A percentile compares a stretch with the other conserved stretches of the same genome.
phyloP scores from a whole-genome alignment of 2,329 filamentous ascomycete species.

The Chrysoporthe cubensis region DNA sequence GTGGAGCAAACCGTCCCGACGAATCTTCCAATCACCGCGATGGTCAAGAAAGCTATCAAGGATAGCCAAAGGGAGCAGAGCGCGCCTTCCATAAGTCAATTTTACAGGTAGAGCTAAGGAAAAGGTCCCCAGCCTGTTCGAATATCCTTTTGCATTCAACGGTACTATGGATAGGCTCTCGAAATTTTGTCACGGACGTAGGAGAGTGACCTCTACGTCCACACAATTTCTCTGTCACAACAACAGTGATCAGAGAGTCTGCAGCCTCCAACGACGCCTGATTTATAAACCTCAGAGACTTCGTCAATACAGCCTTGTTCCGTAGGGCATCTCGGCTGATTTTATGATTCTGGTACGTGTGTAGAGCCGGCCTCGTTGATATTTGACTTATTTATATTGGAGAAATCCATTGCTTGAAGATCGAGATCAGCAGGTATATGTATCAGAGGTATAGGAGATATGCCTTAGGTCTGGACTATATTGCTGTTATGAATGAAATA shows the following conservation, averaged over 20 bases:
- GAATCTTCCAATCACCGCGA: background rate
- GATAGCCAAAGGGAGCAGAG: background rate
- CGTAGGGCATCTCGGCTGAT: background rate
- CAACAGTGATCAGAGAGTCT: background rate
- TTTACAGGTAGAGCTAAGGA: background rate
- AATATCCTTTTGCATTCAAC: background rate
- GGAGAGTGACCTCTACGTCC: background rate
- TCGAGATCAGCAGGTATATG: background rate
- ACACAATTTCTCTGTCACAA: too few species aligned
- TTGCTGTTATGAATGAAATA: too few species aligned
- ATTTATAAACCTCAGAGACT: background rate
- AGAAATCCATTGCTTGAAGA: background rate
- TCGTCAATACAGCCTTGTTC: background rate
- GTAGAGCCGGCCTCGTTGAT: background rate
- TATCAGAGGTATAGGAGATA: background rate
- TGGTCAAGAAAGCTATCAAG: background rate
- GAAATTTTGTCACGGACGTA: background rate
- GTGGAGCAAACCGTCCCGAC: too few species aligned
- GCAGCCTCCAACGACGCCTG: background rate
- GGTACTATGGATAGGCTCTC: background rate
- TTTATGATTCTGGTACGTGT: too few species aligned
- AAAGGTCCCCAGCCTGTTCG: background rate
- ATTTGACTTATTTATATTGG: background rate
- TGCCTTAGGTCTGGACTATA: background rate
- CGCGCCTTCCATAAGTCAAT: background rate